Conservation (phyloP, 2,329 filamentous ascomycete genomes). For the Verticillium isaacii region DNA sequence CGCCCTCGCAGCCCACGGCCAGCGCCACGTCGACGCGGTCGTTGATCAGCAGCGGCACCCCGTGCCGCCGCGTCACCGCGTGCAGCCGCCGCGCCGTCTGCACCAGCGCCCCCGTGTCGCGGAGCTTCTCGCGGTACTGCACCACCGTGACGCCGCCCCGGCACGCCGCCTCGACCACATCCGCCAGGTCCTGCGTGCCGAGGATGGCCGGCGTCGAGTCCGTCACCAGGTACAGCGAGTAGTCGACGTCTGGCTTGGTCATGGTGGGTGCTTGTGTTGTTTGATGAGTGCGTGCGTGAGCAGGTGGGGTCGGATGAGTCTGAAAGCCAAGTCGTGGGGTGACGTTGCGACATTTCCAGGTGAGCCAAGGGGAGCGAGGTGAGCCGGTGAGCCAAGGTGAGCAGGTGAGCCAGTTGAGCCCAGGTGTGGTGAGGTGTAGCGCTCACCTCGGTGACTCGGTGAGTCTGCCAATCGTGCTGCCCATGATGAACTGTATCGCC, state of each 20-base stretch:
- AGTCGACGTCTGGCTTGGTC: slow-evolving; percentile 52
- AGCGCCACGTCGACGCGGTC: slow-evolving; percentile 87
- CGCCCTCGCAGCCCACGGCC: slow-evolving; percentile 81
- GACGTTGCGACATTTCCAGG: neutral
- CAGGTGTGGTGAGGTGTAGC: no score
- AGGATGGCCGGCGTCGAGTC: slow-evolving; percentile 87
- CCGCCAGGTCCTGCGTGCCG: slow-evolving; percentile 61
- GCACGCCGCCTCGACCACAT: slow-evolving; percentile 71
- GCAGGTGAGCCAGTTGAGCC: neutral
- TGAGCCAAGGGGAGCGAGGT: neutral
- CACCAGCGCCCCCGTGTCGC: slow-evolving; percentile 68
- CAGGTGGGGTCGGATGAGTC: neutral
- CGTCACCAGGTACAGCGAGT: slow-evolving; percentile 85
- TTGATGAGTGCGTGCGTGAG: neutral
- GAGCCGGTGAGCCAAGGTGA: neutral
- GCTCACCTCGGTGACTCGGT: no score
- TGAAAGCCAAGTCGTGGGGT: neutral
- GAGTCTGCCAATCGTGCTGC: no score
- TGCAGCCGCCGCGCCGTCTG: slow-evolving; percentile 69
- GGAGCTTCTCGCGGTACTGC: slow-evolving; percentile 86
- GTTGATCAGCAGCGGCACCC: slow-evolving; percentile 84
- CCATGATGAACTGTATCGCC: no score
- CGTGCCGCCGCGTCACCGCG: slow-evolving; percentile 58
- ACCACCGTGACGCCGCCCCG: slow-evolving; percentile 79
- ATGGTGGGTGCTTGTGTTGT: slow-evolving; percentile 13